Evolutionary conservation across 805 yeast genomes (phyloP), one percentile per base, ranked within the genome.

Genomic region (Metschnikowia lochheadii): DNA sequence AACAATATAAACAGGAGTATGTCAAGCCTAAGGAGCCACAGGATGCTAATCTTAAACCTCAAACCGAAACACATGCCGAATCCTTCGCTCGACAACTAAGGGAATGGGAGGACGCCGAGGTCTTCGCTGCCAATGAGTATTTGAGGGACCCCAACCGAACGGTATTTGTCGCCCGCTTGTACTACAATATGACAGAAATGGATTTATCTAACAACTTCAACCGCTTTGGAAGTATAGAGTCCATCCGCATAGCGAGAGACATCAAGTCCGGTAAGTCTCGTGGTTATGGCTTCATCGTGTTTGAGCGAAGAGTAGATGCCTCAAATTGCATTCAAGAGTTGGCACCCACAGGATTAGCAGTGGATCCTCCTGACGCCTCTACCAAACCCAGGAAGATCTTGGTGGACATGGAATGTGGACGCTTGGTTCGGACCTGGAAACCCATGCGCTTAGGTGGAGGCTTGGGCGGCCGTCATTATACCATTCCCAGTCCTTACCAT

Each of bases 381-480:
- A 37, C 39, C 8, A 78, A 20, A 80, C 46, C 77, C 6, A 69
- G 90, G 42, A 69, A 75, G 4, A 75, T 84, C 6, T 66, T 85
- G n/a, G 87, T 84, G 1, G 95, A 87, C 60, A 77, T 81, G 43
- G 94, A 86, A 61, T 65, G 92, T 51, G 87, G 89, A 2, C 68
- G 94, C 42, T 65, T 81, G 1, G 77, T 79, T 14, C 78, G 84
- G 49, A 79, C 76, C 56, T 87, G 91, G 86, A 77, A 75, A 49
- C 94, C 95, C 0, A 63, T 86, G 58, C 65, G 92, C 51, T 71
- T 92, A 2, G 97, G 96, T 1, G 97, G 97, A 3, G 97, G 97
- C 0, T 67, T 87, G n/a, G 97, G 97, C 3, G 96, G 96, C 1
- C 73, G 94, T 49, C 82, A 83, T 46, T 83, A 83, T 61, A 75